phyloP scores from a whole-genome alignment of 2,329 filamentous ascomycete genomes.

The Sclerotiophoma versabilis region DNA sequence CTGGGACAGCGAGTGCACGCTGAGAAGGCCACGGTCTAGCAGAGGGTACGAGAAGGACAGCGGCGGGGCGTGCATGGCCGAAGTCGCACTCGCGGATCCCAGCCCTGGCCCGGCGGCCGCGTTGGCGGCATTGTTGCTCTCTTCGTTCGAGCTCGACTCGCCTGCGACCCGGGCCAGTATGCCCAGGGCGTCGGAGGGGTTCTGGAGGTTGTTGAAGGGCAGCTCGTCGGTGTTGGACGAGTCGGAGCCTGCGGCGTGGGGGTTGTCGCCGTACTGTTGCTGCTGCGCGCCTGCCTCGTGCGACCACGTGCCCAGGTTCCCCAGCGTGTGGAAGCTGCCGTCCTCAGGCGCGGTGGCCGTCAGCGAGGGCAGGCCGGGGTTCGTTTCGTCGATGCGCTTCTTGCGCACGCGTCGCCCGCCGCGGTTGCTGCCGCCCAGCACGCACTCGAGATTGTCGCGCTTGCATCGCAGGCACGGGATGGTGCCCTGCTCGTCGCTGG shows the following conservation, averaged over 20 bases:
- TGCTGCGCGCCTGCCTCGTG: constrained; percentile 29
- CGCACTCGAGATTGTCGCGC: constrained; percentile 64
- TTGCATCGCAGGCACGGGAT: constrained; percentile 65
- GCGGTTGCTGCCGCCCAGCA: constrained; percentile 66
- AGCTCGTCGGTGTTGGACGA: constrained; percentile 46
- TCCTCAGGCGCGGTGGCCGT: constrained; percentile 42
- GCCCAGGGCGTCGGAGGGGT: constrained; percentile 58
- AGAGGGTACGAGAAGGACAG: constrained; percentile 54
- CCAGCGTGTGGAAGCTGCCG: constrained; percentile 45
- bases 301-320: constrained; percentile 48
- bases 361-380: constrained; percentile 33
- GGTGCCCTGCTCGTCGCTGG: constrained; percentile 56
- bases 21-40: constrained; percentile 52
- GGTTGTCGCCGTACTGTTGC: constrained; percentile 25
- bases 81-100: constrained; percentile 22
- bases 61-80: constrained; percentile 25
- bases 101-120: constrained; percentile 1
- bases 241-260: constrained; percentile 36
- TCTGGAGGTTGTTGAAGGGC: constrained; percentile 55
- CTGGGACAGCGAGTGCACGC: constrained; percentile 58
- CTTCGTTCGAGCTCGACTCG: constrained; percentile 45
- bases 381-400: constrained; percentile 45
- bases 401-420: constrained; percentile 66
- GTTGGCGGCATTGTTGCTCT: constrained; percentile 20
- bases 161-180: constrained; percentile 57